phyloP scores from a whole-genome alignment of 2,329 filamentous ascomycete genomes.

The Cryphonectria naterciae region DNA sequence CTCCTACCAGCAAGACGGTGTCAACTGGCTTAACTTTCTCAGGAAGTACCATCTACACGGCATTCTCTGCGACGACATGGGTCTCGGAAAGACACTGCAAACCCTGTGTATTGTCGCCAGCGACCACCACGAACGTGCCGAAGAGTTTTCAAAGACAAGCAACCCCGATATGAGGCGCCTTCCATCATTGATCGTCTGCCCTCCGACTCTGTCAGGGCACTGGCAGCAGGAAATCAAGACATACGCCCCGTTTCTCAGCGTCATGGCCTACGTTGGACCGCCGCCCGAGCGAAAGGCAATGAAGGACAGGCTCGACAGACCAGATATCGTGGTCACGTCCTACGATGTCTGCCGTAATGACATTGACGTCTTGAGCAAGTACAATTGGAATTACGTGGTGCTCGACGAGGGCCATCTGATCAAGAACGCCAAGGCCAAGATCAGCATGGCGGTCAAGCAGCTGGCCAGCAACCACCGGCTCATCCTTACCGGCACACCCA shows the following conservation, averaged over 20 bases:
- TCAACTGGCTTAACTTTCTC: slow-evolving; percentile 98
- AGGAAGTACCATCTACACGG: slow-evolving; percentile 98
- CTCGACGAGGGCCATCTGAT: slow-evolving; percentile 97
- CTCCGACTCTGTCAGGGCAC: slow-evolving; percentile 92
- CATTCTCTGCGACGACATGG: slow-evolving; percentile 99
- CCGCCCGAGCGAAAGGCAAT: slow-evolving; percentile 78
- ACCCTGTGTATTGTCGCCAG: slow-evolving; percentile 98
- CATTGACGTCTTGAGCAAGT: slow-evolving; percentile 77
- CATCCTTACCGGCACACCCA: slow-evolving; percentile 94
- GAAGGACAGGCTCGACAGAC: slow-evolving; percentile 70
- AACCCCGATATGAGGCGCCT: slow-evolving; percentile 77
- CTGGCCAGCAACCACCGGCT: slow-evolving; percentile 90
- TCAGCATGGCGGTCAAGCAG: slow-evolving; percentile 88
- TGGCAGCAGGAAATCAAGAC: slow-evolving; percentile 98
- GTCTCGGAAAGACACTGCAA: slow-evolving; percentile 94
- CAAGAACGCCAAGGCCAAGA: slow-evolving; percentile 98
- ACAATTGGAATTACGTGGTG: slow-evolving; percentile 97
- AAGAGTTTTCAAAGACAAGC: slow-evolving; percentile 84
- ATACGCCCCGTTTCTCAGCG: slow-evolving; percentile 91
- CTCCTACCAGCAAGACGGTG: slow-evolving; percentile 97
- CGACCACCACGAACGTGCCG: slow-evolving; percentile 90
- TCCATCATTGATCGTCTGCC: slow-evolving; percentile 93
- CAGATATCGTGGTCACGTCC: slow-evolving; percentile 94
- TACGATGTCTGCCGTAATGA: slow-evolving; percentile 99
- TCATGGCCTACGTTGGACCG: slow-evolving; percentile 88